phyloP scores from a whole-genome alignment of 441 rosid species.

The Adansonia madagascariensis region DNA sequence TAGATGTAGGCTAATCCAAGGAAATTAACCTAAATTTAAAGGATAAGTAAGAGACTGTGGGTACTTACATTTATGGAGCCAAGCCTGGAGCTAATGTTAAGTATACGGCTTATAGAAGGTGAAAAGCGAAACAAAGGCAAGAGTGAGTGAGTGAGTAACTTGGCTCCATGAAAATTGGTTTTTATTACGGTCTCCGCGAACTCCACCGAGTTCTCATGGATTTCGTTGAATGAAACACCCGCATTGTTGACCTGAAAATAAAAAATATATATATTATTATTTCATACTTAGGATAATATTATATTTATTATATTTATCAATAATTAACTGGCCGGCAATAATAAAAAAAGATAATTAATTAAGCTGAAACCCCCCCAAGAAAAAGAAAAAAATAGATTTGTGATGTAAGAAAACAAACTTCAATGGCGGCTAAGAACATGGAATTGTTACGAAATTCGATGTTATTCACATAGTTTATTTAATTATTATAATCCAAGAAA shows the following conservation, averaged over 20 bases:
- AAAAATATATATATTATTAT: neutral
- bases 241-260: conserved; percentile 74
- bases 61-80: conserved; percentile 62
- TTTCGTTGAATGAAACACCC: conserved; percentile 72
- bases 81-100: conserved; percentile 83
- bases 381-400: neutral
- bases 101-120: conserved; percentile 54
- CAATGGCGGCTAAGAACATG: neutral
- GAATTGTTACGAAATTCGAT: neutral
- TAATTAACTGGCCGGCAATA: too few species aligned
- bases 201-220: conserved; percentile 62
- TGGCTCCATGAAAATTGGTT: conserved; percentile 73
- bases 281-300: too few species aligned
- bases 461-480: neutral
- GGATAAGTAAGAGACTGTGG: neutral
- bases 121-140: conserved; percentile 69
- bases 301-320: too few species aligned
- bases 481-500: neutral
- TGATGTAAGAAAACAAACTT: neutral
- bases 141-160: conserved; percentile 61
- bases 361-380: neutral
- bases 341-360: neutral
- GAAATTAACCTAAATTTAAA: neutral
- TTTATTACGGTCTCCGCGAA: conserved; percentile 68
- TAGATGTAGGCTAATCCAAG: neutral